Conservation (phyloP, 345 rosid species). For the Linum tenue region DNA sequence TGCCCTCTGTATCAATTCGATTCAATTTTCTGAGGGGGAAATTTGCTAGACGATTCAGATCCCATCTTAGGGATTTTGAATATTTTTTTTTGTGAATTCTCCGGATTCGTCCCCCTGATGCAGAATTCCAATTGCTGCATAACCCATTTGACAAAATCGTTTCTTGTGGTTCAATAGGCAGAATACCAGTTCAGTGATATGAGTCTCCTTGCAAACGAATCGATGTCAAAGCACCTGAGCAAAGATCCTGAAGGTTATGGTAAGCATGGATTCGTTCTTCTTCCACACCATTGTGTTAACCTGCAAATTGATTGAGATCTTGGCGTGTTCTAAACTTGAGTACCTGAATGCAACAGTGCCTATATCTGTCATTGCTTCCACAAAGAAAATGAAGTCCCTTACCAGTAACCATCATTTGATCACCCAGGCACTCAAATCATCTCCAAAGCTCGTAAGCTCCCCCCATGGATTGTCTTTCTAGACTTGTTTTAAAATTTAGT, state of each 20-base stretch:
- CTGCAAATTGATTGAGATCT: not conserved
- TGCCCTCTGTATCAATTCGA: not conserved
- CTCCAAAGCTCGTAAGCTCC: constrained; percentile 69
- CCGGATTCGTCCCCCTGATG: too few species aligned
- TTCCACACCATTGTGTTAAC: not conserved
- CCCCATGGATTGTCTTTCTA: not conserved
- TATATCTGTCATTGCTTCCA: constrained; percentile 55
- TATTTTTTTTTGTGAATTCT: too few species aligned
- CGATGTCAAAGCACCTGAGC: constrained; percentile 65
- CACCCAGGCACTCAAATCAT: constrained; percentile 63
- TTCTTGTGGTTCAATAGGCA: constrained; percentile 36
- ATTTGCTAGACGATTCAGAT: too few species aligned
- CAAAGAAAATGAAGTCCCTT: constrained; percentile 80
- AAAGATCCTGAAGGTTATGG: constrained; percentile 93
- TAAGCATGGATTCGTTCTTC: constrained; percentile 22
- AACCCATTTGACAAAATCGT: too few species aligned
- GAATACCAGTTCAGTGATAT: constrained; percentile 87
- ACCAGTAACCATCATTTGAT: constrained; percentile 49
- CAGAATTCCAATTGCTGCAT: too few species aligned
- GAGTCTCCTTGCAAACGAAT: constrained; percentile 86
- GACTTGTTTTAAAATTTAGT: not conserved
- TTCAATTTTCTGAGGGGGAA: not conserved
- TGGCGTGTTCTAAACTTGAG: not conserved
- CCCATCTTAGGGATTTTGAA: too few species aligned
- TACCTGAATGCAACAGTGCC: constrained; percentile 38